Percentiles rank a stretch among this genome's conserved stretches.
phyloP scores from a whole-genome alignment of 768 basidiomycete species.

The Pleurotus sapidus region DNA sequence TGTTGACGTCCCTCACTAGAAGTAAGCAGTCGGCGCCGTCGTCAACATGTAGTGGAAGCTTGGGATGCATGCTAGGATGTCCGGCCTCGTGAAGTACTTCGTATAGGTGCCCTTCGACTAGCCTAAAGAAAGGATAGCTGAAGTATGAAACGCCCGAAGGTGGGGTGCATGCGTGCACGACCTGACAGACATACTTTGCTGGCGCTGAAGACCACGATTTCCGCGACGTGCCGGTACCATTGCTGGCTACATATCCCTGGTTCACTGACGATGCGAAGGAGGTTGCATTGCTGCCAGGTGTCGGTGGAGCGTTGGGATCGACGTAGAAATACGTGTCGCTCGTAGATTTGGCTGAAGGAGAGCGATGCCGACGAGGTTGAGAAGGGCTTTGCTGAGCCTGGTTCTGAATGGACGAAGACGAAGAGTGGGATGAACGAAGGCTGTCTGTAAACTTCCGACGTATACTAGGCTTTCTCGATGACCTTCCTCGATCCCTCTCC shows the following conservation, averaged over 20 bases:
- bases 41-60: constrained; percentile 76
- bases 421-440: constrained; percentile 15
- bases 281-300: constrained; percentile 8
- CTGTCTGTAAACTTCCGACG: constrained; percentile 24
- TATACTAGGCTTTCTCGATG: constrained; percentile 22
- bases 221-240: constrained; percentile 23
- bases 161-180: constrained; percentile 67
- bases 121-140: constrained; percentile 72
- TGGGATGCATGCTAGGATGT: constrained; percentile 70
- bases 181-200: constrained; percentile 63
- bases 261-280: not conserved
- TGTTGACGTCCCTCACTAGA: constrained; percentile 55
- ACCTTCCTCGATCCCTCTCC: constrained; percentile 23
- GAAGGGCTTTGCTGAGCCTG: not conserved
- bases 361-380: constrained; percentile 22
- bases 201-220: constrained; percentile 39
- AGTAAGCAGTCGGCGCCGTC: constrained; percentile 77
- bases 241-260: constrained; percentile 20
- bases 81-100: constrained; percentile 75
- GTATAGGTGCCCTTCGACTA: constrained; percentile 59
- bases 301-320: constrained; percentile 13
- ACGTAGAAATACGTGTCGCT: constrained; percentile 29
- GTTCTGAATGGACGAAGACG: constrained; percentile 7
- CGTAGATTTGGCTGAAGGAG: constrained; percentile 28
- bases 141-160: constrained; percentile 65